phyloP scores from a whole-genome alignment of 257 asterid species.

The Nicotiana paniculata region DNA sequence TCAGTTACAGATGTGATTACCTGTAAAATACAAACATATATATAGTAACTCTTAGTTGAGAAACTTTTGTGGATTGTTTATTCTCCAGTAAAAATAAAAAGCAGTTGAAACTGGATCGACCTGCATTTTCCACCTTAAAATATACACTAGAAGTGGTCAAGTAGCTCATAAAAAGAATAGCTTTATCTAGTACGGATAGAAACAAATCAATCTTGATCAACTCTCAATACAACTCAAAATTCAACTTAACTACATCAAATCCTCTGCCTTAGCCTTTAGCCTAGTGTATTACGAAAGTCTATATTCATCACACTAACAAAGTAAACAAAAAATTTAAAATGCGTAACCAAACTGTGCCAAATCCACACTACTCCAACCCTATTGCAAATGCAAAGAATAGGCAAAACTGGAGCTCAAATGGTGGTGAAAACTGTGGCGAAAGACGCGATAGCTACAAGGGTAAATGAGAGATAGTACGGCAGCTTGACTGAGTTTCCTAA shows the following conservation, averaged over 20 bases:
- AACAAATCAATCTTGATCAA: too few relatives aligned
- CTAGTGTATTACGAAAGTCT: not conserved
- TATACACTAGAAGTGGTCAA: too few relatives aligned
- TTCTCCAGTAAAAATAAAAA: too few relatives aligned
- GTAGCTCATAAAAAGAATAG: too few relatives aligned
- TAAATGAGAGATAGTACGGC: not conserved
- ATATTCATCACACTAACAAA: not conserved
- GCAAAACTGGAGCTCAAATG: not conserved
- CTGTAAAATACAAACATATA: too few relatives aligned
- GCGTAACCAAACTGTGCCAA: not conserved
- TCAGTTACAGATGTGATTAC: too few relatives aligned
- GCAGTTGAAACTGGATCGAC: too few relatives aligned
- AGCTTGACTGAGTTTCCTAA: slow-evolving; percentile 16
- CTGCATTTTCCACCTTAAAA: too few relatives aligned
- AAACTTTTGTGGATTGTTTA: too few relatives aligned
- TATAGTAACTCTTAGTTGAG: too few relatives aligned
- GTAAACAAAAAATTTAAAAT: not conserved
- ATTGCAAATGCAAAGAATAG: not conserved
- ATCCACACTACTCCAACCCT: not conserved
- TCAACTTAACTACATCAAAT: not conserved
- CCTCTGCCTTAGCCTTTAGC: not conserved
- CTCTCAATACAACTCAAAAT: not conserved
- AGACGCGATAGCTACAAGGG: slow-evolving; percentile 12
- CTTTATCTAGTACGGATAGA: too few relatives aligned
- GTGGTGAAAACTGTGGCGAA: not conserved